Evolutionary conservation across 352 stramenopile species (phyloP).

Genomic region (Detonula confervacea): DNA sequence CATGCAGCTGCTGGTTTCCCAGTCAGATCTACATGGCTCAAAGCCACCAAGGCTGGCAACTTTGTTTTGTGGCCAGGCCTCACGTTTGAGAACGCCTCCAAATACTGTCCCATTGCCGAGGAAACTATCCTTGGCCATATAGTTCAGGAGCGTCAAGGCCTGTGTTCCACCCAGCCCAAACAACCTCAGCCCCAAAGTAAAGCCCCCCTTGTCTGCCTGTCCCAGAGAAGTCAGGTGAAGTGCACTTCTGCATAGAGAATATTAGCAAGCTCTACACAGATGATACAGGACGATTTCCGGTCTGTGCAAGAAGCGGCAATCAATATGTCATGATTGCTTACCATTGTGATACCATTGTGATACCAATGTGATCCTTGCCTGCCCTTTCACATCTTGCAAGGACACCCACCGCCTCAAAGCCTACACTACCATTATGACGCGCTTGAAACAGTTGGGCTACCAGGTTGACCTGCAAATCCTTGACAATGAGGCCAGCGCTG

Average conservation of each 20-base stretch:
- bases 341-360: neutral
- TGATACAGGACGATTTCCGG: conserved; percentile 46
- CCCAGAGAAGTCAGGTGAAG: neutral
- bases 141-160: neutral
- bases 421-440: neutral
- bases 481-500: too few relatives aligned
- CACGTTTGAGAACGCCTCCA: neutral
- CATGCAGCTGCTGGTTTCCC: conserved; percentile 8
- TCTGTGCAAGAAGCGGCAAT: conserved; percentile 41
- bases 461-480: too few relatives aligned
- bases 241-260: neutral
- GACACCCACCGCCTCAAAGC: neutral
- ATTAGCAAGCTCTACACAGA: conserved; percentile 44
- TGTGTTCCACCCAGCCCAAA: neutral
- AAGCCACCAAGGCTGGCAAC: conserved; percentile 4
- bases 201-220: too few relatives aligned
- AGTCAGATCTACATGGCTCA: neutral
- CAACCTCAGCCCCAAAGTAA: too few relatives aligned
- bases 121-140: neutral
- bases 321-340: conserved; percentile 21
- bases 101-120: neutral
- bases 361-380: neutral
- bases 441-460: too few relatives aligned
- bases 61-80: neutral
- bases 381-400: neutral